Conservation (phyloP, 345 rosid genomes). For the Aquilaria malaccensis region DNA sequence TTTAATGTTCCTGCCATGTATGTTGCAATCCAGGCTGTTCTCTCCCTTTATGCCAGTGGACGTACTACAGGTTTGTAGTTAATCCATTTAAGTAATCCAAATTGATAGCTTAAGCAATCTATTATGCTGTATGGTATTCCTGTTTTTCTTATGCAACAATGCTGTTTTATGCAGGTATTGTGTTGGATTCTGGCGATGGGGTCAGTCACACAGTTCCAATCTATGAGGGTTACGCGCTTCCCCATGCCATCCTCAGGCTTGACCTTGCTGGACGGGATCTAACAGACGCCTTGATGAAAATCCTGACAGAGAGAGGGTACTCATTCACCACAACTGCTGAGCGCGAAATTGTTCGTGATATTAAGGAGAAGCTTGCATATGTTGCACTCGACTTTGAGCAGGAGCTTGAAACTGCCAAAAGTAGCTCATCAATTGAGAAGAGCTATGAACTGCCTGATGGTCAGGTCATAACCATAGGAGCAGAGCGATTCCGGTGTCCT, state of each 20-base stretch:
- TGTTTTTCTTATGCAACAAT: not conserved
- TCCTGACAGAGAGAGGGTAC: conserved; percentile 38
- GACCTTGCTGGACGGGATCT: conserved; percentile 60
- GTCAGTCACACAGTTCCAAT: conserved; percentile 62
- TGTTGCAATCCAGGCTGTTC: conserved; percentile 56
- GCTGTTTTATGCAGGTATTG: conserved; percentile 32
- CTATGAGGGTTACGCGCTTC: conserved; percentile 61
- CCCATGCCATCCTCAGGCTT: conserved; percentile 60
- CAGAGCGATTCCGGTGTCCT: conserved; percentile 32
- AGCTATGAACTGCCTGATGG: conserved; percentile 31
- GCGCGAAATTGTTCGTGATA: conserved; percentile 32
- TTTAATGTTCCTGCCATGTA: conserved; percentile 57
- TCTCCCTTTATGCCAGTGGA: conserved; percentile 61
- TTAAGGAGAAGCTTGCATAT: conserved; percentile 31
- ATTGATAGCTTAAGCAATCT: not conserved
- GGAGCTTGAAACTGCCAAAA: conserved; percentile 30
- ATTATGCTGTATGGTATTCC: not conserved
- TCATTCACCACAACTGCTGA: conserved; percentile 38
- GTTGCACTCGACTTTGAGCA: conserved; percentile 32
- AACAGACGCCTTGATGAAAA: conserved; percentile 59
- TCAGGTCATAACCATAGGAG: conserved; percentile 28
- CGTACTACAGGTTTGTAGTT: conserved; percentile 50
- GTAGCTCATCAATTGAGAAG: conserved; percentile 29
- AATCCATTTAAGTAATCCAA: not conserved
- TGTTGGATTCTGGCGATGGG: conserved; percentile 57